Base-by-base conservation (phyloP, 768 basidiomycete species). In the Trametes sanguinea region DNA sequence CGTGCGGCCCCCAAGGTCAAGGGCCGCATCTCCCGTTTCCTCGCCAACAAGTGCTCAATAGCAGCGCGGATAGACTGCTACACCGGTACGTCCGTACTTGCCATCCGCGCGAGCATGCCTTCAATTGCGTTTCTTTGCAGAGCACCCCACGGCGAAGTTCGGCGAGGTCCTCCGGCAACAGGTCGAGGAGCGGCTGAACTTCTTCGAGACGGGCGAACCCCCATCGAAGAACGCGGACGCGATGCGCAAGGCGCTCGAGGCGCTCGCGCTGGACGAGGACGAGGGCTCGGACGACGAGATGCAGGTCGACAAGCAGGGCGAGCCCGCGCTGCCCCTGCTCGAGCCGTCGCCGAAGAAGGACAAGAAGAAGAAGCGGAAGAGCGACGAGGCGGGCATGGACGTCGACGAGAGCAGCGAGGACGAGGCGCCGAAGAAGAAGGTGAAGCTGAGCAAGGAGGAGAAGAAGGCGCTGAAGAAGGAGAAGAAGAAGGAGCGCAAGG, bases 21-120 rank as follows among this genome's bases (percentile, higher is more conserved):
- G 81, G 96, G 96, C 9, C 89, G 96, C 57, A 98, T 98, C 72
- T 97, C 95, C 3, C 89, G 96, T n/a, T 98, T 98, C 85, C 81
- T 98, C 7, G 96, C 96, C 42, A 98, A 98, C 83, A 98, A 98
- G 77, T 95, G 94, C 72, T 95, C 95, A 57, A 98, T 98, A 68
- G 96, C 96, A 2, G 92, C 94, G 14, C 84, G 96, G 57, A 98
- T 98, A 76, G 96, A 98, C 74, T 98, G 95, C 75, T 98, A 91
- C 72, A 81, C 89, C 2, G 92, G 92, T 90, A 68, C 57, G 83
- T 69, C 35, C 22, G 22, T 22, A 29, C 27, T 27, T 32, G 33
- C 50, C 53, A 10, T 43, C 27, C 32, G 11, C 42, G n/a, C 42
- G 5, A 43, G 11, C 43, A 22, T 22, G 22, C 22, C 22, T 22